These are phyloP conservation scores for Naganishia sp. DNA, from an alignment of 1,284 basidiomycete genomes.

Conservation along the genomic window DNA sequence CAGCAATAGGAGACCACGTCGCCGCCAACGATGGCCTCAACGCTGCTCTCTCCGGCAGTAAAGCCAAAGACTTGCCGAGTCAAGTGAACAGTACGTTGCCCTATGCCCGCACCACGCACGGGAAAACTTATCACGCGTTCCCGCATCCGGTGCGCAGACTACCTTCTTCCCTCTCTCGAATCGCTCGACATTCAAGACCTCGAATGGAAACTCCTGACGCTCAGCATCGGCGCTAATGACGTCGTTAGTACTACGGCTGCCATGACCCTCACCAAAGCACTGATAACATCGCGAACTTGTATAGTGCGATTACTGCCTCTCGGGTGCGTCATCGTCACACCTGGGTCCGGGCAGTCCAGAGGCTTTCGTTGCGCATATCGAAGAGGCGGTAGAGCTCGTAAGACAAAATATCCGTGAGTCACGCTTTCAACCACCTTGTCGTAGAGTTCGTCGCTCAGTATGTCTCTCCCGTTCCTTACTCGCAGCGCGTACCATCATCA, in stretches of 20 bases:
- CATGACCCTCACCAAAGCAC: slow-evolving; percentile 1
- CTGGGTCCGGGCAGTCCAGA: slow-evolving; percentile 42
- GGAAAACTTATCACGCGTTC: not conserved
- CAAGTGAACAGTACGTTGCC: slow-evolving; percentile 44
- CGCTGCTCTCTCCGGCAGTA: slow-evolving; percentile 46
- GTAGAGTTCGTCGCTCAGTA: no score
- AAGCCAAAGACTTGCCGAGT: slow-evolving; percentile 36
- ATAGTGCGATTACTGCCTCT: slow-evolving; percentile 51
- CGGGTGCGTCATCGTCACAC: slow-evolving; percentile 40
- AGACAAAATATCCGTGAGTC: slow-evolving; percentile 48
- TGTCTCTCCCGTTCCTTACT: not conserved
- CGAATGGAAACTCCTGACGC: slow-evolving; percentile 53
- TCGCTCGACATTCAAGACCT: slow-evolving; percentile 37
- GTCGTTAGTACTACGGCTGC: slow-evolving; percentile 39
- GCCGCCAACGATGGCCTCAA: slow-evolving; percentile 45
- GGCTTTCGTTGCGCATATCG: slow-evolving; percentile 47
- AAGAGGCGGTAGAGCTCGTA: slow-evolving; percentile 45
- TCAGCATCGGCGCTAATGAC: slow-evolving; percentile 54
- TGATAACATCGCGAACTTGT: slow-evolving; percentile 16
- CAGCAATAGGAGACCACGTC: slow-evolving; percentile 29
- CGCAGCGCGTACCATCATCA: slow-evolving; percentile 29
- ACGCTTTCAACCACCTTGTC: slow-evolving; percentile 36
- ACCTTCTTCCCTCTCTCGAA: slow-evolving; percentile 45
- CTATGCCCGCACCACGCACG: not conserved
- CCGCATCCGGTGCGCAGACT: slow-evolving; percentile 37